Evolutionary conservation across 192 early-diverging fungal species (phyloP).

Genomic region (Umbelopsis ramanniana): DNA sequence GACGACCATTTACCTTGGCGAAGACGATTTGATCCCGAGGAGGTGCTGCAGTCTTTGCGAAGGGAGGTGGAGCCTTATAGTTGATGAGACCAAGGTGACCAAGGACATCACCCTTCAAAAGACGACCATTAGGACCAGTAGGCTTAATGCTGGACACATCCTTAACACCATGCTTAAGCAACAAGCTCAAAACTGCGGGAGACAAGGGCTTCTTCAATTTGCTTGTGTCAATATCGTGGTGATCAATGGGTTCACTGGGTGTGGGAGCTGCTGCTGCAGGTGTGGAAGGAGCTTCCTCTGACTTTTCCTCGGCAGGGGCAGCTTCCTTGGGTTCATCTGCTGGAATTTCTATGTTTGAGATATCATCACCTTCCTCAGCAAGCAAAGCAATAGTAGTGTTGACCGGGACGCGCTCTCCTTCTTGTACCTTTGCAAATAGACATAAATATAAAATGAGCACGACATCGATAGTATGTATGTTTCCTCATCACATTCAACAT

Average conservation of each 20-base stretch:
- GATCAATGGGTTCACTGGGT: slow-evolving; percentile 35
- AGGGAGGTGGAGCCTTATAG: slow-evolving; percentile 50
- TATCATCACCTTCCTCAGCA: slow-evolving; percentile 88
- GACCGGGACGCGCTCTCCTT: slow-evolving; percentile 77
- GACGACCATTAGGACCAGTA: slow-evolving; percentile 70
- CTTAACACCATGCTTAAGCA: slow-evolving; percentile 55
- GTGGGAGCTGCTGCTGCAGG: slow-evolving; percentile 33
- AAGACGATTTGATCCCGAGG: slow-evolving; percentile 43
- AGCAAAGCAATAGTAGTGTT: slow-evolving; percentile 81
- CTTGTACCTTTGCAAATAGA: slow-evolving; percentile 42
- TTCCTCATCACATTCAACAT: slow-evolving; percentile 13
- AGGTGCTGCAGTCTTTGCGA: slow-evolving; percentile 43
- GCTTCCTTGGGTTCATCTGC: slow-evolving; percentile 35
- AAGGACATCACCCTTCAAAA: slow-evolving; percentile 80
- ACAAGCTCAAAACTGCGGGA: slow-evolving; percentile 54
- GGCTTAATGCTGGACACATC: slow-evolving; percentile 54
- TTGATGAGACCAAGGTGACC: slow-evolving; percentile 64
- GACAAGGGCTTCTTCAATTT: slow-evolving; percentile 56
- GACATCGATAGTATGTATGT: not conserved
- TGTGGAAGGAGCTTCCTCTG: slow-evolving; percentile 23
- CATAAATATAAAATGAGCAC: not conserved
- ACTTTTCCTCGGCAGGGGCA: slow-evolving; percentile 19
- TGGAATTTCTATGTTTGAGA: slow-evolving; percentile 76
- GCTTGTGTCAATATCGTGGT: slow-evolving; percentile 39
- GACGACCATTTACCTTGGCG: slow-evolving; percentile 30